Percentiles rank a stretch among this genome's conserved stretches.
Evolutionary conservation across 495 filamentous ascomycete genomes (phyloP).

Genomic region (Talaromyces nanjingensis): DNA sequence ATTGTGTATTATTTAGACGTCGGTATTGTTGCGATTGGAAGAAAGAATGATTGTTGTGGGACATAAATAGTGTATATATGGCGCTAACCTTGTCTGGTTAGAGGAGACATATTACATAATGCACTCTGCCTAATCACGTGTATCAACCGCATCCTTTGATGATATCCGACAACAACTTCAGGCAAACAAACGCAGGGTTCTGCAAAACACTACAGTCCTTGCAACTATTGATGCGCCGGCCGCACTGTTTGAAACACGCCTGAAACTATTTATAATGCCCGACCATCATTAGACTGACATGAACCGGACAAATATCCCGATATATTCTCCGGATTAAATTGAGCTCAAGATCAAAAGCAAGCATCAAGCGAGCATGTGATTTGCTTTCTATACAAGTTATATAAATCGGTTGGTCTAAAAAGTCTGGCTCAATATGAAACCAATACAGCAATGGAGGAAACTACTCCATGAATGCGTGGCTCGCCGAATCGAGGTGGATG

Average conservation of each 20-base stretch:
- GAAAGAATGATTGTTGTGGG: background rate
- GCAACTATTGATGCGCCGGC: background rate
- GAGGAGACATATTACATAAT: background rate
- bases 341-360: background rate
- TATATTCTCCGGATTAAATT: background rate
- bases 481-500: conserved; percentile 36
- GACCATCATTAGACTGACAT: background rate
- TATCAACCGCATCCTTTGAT: conserved; percentile 11
- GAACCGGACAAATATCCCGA: background rate
- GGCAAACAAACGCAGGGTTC: background rate
- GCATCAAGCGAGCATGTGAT: background rate
- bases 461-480: conserved; percentile 37
- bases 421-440: background rate
- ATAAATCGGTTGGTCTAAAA: too few species aligned
- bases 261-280: background rate
- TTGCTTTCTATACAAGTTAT: background rate
- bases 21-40: background rate
- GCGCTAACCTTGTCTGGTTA: background rate
- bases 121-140: conserved; percentile 6
- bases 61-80: background rate
- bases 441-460: conserved; percentile 34
- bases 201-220: background rate
- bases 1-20: background rate
- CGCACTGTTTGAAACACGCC: background rate
- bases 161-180: conserved; percentile 13